Evolutionary conservation across 306 rosid genomes (phyloP), one percentile per base, ranked within the genome.

Genomic region (Prunus mira): DNA sequence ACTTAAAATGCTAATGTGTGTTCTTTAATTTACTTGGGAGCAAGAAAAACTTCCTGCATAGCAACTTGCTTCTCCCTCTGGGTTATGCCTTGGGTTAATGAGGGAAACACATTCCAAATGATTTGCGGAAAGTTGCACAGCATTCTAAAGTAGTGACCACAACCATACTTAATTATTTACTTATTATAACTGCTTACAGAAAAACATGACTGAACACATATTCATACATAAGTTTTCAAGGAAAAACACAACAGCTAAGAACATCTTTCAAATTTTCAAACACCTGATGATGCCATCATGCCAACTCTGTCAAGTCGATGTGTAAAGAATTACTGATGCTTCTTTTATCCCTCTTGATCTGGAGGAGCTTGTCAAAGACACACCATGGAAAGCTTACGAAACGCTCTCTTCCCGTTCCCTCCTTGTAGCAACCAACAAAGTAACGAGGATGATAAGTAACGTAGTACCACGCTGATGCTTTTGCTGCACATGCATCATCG

Each of bases 381-480:
- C 87, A 82, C 89, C 86, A 86, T 0, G 89, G 73, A 46, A 86
- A 83, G 73, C 85, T 86, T 12, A 86, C 57, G 71, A 73, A 83
- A 76, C 83, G 83, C 46, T 76, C 74, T 18, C 85, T 61, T 9
- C 63, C 56, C 78, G 30, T 54, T 30, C 71, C 85, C 34, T 69
- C 61, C 1, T 83, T 86, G 72, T 68, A 78, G 19, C 18, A 20
- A 19, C 89, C 87, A 83, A 82, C 43, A 1, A 38, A 86, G 52
- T 65, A 86, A 3, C 41, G 20, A n/a, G 65, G 61, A 57, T 86
- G 87, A 57, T 83, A 86, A 0, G 89, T 86, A 6, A 86, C 87
- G 43, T 80, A 46, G 81, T 86, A 86, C 87, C 89, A 86, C 3
- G 89, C 89, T 13, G 89, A 83, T 12, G 89, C 89, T 71, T 86